A percentile compares a stretch with the other conserved stretches of the same genome.
Conservation (phyloP, 257 asterid genomes). For the Misopates orontium region DNA sequence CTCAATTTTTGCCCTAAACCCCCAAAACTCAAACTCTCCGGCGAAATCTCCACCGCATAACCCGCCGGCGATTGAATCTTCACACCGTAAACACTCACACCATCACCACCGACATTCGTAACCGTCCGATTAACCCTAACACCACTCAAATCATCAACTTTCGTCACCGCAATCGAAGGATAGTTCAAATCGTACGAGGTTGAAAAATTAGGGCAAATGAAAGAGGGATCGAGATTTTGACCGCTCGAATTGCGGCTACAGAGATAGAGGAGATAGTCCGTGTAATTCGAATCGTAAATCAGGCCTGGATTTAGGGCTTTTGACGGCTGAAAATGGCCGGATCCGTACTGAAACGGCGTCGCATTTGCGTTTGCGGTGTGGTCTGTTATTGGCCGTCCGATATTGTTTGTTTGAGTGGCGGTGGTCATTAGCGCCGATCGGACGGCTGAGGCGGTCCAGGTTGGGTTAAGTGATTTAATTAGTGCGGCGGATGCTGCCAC, state of each 20-base stretch:
- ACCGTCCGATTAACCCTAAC: slow-evolving; percentile 11
- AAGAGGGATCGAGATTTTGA: slow-evolving; percentile 6
- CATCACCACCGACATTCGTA: slow-evolving; percentile 22
- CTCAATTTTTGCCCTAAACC: slow-evolving; percentile 14
- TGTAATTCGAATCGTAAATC: slow-evolving; percentile 20
- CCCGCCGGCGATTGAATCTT: slow-evolving; percentile 24
- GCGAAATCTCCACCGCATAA: slow-evolving; percentile 28
- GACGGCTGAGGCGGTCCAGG: slow-evolving; percentile 45
- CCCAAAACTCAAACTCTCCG: slow-evolving; percentile 17
- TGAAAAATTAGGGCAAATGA: slow-evolving; percentile 16
- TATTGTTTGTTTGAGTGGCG: slow-evolving; percentile 24
- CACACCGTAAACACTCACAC: slow-evolving; percentile 11
- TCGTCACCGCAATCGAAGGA: slow-evolving; percentile 24
- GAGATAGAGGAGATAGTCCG: slow-evolving; percentile 23
- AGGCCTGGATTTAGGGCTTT: slow-evolving; percentile 19
- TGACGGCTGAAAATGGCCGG: slow-evolving; percentile 22
- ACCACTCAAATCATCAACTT: slow-evolving; percentile 8
- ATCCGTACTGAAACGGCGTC: slow-evolving; percentile 24
- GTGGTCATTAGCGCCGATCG: slow-evolving; percentile 52
- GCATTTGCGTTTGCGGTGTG: slow-evolving; percentile 14
- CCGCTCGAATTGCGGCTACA: slow-evolving; percentile 16
- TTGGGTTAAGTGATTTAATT: slow-evolving; percentile 36
- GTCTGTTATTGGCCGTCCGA: slow-evolving; percentile 26
- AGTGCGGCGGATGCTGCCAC: slow-evolving; percentile 37
- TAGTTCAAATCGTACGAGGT: slow-evolving; percentile 25